These are phyloP conservation scores for Citrullus mucosospermus DNA, from an alignment of 306 rosid genomes.

Conservation along the genomic window DNA sequence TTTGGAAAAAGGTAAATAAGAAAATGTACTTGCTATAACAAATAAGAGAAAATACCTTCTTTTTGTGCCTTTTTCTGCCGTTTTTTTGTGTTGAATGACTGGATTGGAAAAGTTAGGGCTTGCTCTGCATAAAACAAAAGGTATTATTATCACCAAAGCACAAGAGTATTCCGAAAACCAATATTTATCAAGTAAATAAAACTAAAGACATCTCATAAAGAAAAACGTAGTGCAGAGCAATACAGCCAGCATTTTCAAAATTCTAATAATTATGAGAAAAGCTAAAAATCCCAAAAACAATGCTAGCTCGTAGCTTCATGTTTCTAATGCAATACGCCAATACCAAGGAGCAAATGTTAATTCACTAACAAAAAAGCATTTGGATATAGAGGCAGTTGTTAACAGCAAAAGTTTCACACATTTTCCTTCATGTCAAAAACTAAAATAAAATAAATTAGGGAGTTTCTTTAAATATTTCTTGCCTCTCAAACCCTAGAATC, in stretches of 20 bases:
- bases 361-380: not conserved
- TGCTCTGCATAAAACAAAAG: slow-evolving; percentile 31
- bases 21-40: not conserved
- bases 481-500: not conserved
- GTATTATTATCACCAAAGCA: slow-evolving; percentile 5
- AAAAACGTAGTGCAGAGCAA: not conserved
- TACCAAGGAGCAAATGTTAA: not conserved
- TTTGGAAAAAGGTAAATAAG: not conserved
- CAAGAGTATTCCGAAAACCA: not conserved
- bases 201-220: not conserved
- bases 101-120: slow-evolving; percentile 27
- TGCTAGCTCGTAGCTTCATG: not conserved
- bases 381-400: not conserved
- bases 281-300: not conserved
- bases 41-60: slow-evolving; percentile 36
- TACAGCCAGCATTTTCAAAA: not conserved
- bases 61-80: slow-evolving; percentile 62
- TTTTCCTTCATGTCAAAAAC: not conserved
- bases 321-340: not conserved
- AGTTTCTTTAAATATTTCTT: not conserved
- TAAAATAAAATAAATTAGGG: not conserved
- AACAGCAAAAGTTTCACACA: not conserved
- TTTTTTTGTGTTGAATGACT: slow-evolving; percentile 37
- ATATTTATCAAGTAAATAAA: not conserved
- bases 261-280: not conserved